Conservation (phyloP, 768 basidiomycete genomes). For the Pleurotus citrinopileatus region DNA sequence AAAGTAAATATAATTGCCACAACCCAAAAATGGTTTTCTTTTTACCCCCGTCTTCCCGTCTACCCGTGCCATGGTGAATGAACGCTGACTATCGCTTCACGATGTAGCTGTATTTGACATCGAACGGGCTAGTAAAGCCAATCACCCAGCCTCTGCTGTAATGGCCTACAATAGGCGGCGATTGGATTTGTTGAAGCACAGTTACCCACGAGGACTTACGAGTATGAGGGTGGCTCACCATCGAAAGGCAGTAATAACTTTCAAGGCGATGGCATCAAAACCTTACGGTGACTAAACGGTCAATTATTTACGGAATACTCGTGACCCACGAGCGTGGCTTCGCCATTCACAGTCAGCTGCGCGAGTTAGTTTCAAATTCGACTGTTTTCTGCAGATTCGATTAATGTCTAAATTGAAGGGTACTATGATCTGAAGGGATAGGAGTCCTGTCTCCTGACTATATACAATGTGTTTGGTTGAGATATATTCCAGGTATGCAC, state of each 20-base stretch:
- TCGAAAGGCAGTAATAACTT: constrained; percentile 3
- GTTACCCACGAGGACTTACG: background rate
- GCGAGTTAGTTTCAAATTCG: too few species aligned
- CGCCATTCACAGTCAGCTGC: too few species aligned
- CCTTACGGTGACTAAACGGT: constrained; percentile 5
- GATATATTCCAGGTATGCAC: too few species aligned
- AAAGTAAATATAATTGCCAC: background rate
- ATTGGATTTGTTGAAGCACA: background rate
- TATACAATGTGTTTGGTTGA: too few species aligned
- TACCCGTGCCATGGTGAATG: background rate
- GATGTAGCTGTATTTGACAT: constrained; percentile 10
- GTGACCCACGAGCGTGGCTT: background rate
- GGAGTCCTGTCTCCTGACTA: too few species aligned
- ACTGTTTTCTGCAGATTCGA: too few species aligned
- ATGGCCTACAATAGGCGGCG: constrained; percentile 1
- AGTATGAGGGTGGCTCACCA: background rate
- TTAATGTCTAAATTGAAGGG: too few species aligned
- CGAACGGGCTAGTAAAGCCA: constrained; percentile 3
- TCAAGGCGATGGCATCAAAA: constrained; percentile 2
- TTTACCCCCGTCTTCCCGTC: background rate
- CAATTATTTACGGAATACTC: background rate
- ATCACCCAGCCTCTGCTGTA: background rate
- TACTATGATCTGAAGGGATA: too few species aligned
- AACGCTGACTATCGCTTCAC: constrained; percentile 1
- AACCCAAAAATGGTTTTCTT: background rate